Conservation (phyloP, 176 grass and related monocot species). For the Bonia amplexicaulis region DNA sequence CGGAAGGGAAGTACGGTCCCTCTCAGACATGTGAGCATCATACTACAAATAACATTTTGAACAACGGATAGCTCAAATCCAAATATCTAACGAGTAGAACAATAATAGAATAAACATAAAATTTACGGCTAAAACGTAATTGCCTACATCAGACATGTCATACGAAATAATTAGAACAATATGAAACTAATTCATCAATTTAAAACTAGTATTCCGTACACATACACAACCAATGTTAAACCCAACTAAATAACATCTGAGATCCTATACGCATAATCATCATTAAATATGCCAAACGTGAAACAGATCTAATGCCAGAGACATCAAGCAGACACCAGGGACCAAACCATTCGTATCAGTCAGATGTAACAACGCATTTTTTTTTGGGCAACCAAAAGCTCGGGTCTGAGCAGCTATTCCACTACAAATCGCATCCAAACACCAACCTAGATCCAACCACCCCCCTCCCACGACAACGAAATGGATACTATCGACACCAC, state of each 20-base stretch:
- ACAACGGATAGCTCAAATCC: neutral
- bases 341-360: neutral
- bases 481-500: neutral
- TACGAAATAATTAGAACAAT: neutral
- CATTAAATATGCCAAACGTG: neutral
- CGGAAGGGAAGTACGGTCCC: conserved; percentile 1
- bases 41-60: conserved; percentile 33
- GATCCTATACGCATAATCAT: neutral
- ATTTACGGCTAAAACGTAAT: neutral
- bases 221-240: neutral
- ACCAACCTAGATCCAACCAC: neutral
- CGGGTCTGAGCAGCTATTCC: neutral
- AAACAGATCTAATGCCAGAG: neutral
- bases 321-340: neutral
- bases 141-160: neutral
- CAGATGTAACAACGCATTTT: neutral
- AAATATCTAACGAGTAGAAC: neutral
- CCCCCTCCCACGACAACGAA: neutral
- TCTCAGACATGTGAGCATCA: conserved; percentile 34
- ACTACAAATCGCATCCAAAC: neutral
- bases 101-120: neutral
- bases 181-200: neutral
- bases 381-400: neutral
- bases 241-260: neutral
- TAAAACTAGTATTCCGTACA: neutral